These are phyloP conservation scores for Phytophthora vignae DNA, from an alignment of 352 stramenopile species.

Conservation along the genomic window DNA sequence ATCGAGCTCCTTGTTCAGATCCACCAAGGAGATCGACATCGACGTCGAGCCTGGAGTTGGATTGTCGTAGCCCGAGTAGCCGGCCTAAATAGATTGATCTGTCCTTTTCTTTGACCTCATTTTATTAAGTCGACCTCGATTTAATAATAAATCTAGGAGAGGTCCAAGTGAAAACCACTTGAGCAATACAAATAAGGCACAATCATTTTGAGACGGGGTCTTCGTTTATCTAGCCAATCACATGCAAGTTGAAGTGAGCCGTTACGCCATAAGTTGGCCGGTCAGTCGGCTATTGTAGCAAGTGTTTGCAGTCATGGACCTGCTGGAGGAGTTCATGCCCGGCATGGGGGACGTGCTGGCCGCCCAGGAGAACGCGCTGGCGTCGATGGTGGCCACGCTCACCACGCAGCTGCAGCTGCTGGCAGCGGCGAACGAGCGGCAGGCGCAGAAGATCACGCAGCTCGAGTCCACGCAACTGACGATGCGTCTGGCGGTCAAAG, in stretches of 20 bases:
- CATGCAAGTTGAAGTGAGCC: slow-evolving; percentile 6
- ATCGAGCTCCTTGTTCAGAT: no score
- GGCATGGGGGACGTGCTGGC: slow-evolving; percentile 69
- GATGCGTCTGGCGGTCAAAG: slow-evolving; percentile 34
- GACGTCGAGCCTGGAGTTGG: no score
- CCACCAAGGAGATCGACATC: no score
- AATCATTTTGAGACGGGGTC: no score
- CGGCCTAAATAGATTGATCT: no score
- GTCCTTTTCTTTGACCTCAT: no score
- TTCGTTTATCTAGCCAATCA: slow-evolving; percentile 11
- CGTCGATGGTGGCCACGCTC: slow-evolving; percentile 58
- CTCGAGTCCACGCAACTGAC: slow-evolving; percentile 48
- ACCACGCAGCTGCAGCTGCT: slow-evolving; percentile 64
- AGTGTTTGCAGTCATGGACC: slow-evolving; percentile 44
- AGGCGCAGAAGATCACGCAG: slow-evolving; percentile 38
- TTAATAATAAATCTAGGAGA: no score
- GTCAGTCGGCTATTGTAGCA: background rate
- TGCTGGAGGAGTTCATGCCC: slow-evolving; percentile 70
- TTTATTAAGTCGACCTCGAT: no score
- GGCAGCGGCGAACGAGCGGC: slow-evolving; percentile 41
- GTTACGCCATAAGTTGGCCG: background rate
- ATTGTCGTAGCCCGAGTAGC: no score
- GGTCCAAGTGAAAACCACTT: no score
- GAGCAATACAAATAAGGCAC: no score
- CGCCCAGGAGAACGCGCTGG: slow-evolving; percentile 66